Conservation (phyloP, 352 stramenopile genomes). For the Pythium brassicae region DNA sequence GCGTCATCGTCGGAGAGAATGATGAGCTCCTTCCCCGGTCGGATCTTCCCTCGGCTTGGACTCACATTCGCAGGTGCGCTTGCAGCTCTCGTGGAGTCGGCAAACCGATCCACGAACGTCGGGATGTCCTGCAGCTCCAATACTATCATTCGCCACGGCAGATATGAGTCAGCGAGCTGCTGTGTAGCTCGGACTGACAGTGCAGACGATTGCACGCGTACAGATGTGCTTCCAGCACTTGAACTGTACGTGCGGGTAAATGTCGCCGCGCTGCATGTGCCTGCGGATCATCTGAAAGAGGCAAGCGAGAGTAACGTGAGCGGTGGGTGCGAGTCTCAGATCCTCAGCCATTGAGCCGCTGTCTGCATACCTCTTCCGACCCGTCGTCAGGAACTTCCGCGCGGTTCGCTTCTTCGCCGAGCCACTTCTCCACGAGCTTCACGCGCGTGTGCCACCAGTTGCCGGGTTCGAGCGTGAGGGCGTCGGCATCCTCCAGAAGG, state of each 20-base stretch:
- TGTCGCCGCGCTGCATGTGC: constrained; percentile 67
- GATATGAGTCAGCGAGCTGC: background rate
- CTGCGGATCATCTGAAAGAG: constrained; percentile 52
- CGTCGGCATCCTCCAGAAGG: constrained; percentile 41
- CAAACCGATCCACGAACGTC: constrained; percentile 23
- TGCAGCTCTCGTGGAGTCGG: constrained; percentile 5
- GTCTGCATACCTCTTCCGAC: constrained; percentile 52
- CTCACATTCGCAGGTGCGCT: constrained; percentile 26
- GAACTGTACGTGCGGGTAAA: constrained; percentile 50
- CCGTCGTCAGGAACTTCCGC: constrained; percentile 63
- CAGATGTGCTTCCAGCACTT: constrained; percentile 81
- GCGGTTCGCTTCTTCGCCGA: constrained; percentile 54
- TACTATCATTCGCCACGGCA: constrained; percentile 21
- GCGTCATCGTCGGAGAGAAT: constrained; percentile 53
- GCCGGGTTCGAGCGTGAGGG: constrained; percentile 20
- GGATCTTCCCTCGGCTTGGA: constrained; percentile 67
- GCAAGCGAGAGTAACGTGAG: background rate
- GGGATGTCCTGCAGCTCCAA: constrained; percentile 69
- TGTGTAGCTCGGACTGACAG: background rate
- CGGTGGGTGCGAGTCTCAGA: too few species aligned
- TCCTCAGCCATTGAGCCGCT: too few species aligned
- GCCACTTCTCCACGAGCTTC: constrained; percentile 66
- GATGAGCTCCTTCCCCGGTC: constrained; percentile 74
- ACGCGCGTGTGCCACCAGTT: constrained; percentile 74
- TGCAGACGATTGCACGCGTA: constrained; percentile 14